These are phyloP conservation scores for Clavulina sp. DNA, from an alignment of 768 basidiomycete genomes.

Conservation along the genomic window DNA sequence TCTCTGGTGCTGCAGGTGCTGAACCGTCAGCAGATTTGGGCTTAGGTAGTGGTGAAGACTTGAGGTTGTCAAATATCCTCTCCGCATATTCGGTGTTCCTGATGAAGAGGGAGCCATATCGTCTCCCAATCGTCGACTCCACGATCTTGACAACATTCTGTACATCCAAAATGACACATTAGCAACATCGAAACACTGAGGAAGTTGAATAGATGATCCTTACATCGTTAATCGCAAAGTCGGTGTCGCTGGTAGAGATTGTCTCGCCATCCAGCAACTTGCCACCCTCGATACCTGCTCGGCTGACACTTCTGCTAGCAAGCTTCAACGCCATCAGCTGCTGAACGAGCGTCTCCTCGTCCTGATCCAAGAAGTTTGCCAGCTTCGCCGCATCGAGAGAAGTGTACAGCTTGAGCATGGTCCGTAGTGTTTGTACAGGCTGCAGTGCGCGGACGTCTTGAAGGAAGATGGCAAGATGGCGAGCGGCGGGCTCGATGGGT, in stretches of 20 bases:
- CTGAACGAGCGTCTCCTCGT: conserved; percentile 84
- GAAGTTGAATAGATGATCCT: conserved; percentile 15
- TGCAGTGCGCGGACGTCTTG: conserved; percentile 58
- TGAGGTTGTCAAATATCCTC: conserved; percentile 67
- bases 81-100: conserved; percentile 87
- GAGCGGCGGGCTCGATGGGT: conserved; percentile 54
- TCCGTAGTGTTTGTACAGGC: conserved; percentile 69
- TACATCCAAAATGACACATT: neutral
- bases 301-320: conserved; percentile 57
- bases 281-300: conserved; percentile 24
- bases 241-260: conserved; percentile 81
- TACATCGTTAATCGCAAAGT: conserved; percentile 90
- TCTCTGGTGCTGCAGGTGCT: neutral
- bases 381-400: conserved; percentile 83
- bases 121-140: conserved; percentile 81
- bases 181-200: neutral
- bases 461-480: conserved; percentile 74
- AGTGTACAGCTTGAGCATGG: conserved; percentile 90
- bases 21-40: conserved; percentile 10
- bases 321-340: conserved; percentile 97
- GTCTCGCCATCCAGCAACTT: conserved; percentile 64
- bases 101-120: conserved; percentile 96
- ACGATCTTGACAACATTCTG: conserved; percentile 96
- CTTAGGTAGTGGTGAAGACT: conserved; percentile 33
- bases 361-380: conserved; percentile 70